Percentiles rank a stretch among this genome's conserved stretches.
These are phyloP conservation scores for Globisporangium okanoganense DNA, from an alignment of 352 stramenopile genomes.

Conservation along the genomic window DNA sequence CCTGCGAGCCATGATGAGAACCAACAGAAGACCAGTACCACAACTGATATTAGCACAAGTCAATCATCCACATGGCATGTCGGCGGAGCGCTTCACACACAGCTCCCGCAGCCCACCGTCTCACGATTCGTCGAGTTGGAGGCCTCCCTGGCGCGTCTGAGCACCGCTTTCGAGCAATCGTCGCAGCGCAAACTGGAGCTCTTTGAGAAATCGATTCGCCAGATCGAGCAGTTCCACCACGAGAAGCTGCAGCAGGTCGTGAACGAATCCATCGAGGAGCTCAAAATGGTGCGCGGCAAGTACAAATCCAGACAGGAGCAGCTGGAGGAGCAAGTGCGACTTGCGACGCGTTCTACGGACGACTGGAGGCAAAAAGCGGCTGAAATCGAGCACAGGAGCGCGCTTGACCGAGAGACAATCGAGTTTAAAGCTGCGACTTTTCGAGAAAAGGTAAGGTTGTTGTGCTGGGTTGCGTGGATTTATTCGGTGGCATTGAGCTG, in stretches of 20 bases:
- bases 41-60: not conserved
- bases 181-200: constrained; percentile 30
- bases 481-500: not conserved
- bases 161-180: constrained; percentile 24
- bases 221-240: constrained; percentile 53
- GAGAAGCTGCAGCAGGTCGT: constrained; percentile 48
- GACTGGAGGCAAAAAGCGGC: constrained; percentile 28
- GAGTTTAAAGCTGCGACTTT: constrained; percentile 19
- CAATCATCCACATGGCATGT: constrained; percentile 33
- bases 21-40: not conserved
- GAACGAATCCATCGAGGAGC: constrained; percentile 43
- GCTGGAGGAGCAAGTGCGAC: constrained; percentile 32
- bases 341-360: constrained; percentile 22
- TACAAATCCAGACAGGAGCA: constrained; percentile 42
- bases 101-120: constrained; percentile 22
- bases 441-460: constrained; percentile 13
- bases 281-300: constrained; percentile 41
- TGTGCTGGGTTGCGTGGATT: not conserved
- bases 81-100: constrained; percentile 21
- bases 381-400: constrained; percentile 17
- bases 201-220: constrained; percentile 42
- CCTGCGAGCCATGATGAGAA: not conserved
- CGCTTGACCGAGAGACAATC: constrained; percentile 22
- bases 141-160: constrained; percentile 29
- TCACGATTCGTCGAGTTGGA: constrained; percentile 35